Evolutionary conservation across 108 stramenopile species (phyloP), one percentile per base, ranked within the genome.

Genomic region (Pseudonitzschia delicatissima): DNA sequence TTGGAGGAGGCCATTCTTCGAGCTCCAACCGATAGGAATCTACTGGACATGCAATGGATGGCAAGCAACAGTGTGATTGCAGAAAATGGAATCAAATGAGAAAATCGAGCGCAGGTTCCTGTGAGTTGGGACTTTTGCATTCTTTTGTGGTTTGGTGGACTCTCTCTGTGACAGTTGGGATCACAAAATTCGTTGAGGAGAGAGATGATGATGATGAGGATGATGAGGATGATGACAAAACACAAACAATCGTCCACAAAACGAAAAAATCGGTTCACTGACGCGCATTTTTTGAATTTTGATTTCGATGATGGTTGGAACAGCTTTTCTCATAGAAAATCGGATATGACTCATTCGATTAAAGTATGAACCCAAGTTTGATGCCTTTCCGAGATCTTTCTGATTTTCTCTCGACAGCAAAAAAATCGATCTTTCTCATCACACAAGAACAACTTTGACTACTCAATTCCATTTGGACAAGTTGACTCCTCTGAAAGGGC

Each of bases 1-100:
- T 84, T 88, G 8, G 33, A 45, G 8, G 62, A 26, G 49, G 39
- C 15, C 15, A 42, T 42, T 0, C 40, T 11, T 42, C 40, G 40
- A 42, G 40, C 40, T 42, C 40, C 40, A 42, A 42, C 40, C 40
- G 15, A 2, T 15, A 2, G 15, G n/a, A n/a, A n/a, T n/a, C n/a
- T n/a, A n/a, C n/a, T n/a, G n/a, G n/a, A n/a, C n/a, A n/a, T n/a
- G n/a, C 15, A 42, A 42, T 42, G 40, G 15, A 11, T 15, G 11
- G 1, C 0, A 42, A 42, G 13, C 40, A 2, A 15, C 1, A 0
- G 40, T 42, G 15, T 42, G 40, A 11, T 42, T 42, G 40, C 15
- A 11, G 15, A 11, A 11, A 42, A 11, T 15, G 15, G 40, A 42
- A 42, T 42, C 13, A 42, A 42, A 42, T 13, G 11, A 42, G 15